Evolutionary conservation across 768 basidiomycete species (phyloP), one percentile per base, ranked within the genome.

Genomic region (Lactarius indigo): DNA sequence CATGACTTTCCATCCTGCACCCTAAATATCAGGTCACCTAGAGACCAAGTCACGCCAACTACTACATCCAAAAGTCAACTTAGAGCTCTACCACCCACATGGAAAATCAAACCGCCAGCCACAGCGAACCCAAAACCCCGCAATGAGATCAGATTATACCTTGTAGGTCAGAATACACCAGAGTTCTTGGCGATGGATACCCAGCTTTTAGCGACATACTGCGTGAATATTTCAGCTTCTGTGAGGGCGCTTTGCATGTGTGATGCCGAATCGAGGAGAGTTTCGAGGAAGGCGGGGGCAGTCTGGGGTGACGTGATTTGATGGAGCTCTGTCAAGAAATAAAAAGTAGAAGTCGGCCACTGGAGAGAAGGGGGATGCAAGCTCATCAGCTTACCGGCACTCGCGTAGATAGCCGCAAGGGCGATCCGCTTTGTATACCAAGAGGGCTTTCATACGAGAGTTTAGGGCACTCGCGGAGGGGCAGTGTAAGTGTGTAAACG

Each of bases 231-330:
- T 23, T 76, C 77, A 0, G 82, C 78, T 65, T 92, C 88, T 50
- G 78, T 78, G 9, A 89, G 64, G 0, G 83, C 79, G 1, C 75
- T 75, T 56, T 84, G 81, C 0, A 86, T 70, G 1, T 75, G 69
- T 2, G 79, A 75, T 3, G 85, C 82, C 3, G 81, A 76, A 12
- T 81, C 79, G 17, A 94, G 79, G 7, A 92, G 83, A 9, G 81
- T 76, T 56, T 88, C 86, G 17, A 94, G 79, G 78, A 94, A 92
- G 3, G 79, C 76, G 33, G 79, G 76, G 0, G 89, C 85, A 2
- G 91, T 91, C 15, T 78, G 72, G 5, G 92, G 90, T 1, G 92
- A 94, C 0, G 85, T 82, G n/a, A 94, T 73, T 73, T 94, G 92
- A 72, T 93, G 92, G 18, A 94, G 79, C 76, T 94, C 92, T 33